Percentiles rank a stretch among this genome's conserved stretches.
phyloP scores from a whole-genome alignment of 1,139 yeast genomes.

The Scheffersomyces parashehatae region DNA sequence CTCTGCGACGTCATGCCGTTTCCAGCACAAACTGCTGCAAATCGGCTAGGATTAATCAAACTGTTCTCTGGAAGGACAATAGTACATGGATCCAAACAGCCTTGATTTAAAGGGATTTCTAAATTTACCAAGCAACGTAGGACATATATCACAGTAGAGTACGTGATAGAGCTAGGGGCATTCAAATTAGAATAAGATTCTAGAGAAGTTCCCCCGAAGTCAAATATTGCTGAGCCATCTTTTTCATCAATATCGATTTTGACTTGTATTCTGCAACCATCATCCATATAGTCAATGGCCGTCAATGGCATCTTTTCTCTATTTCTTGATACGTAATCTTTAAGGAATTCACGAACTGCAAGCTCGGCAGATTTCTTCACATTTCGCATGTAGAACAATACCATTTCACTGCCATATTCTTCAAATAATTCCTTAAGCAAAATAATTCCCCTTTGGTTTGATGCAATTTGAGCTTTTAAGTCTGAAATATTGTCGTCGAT shows the following conservation, averaged over 20 bases:
- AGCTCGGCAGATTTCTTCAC: constrained; percentile 61
- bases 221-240: constrained; percentile 53
- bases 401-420: constrained; percentile 52
- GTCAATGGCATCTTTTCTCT: constrained; percentile 32
- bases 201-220: constrained; percentile 52
- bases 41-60: constrained; percentile 40
- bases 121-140: constrained; percentile 44
- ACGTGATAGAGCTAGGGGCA: constrained; percentile 45
- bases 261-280: constrained; percentile 55
- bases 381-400: constrained; percentile 60
- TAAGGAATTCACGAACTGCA: constrained; percentile 50
- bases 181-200: constrained; percentile 44
- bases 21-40: constrained; percentile 50
- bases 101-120: constrained; percentile 49
- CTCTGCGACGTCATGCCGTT: constrained; percentile 51
- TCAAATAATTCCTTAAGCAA: constrained; percentile 48
- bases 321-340: constrained; percentile 28
- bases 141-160: constrained; percentile 43
- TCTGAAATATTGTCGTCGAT: constrained; percentile 62
- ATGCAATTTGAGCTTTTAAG: constrained; percentile 66
- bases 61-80: constrained; percentile 40
- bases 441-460: constrained; percentile 62
- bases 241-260: constrained; percentile 42
- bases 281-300: constrained; percentile 60
- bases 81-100: constrained; percentile 42